phyloP scores from a whole-genome alignment of 164 flowering plant species.

The Chimonanthus salicifolius region DNA sequence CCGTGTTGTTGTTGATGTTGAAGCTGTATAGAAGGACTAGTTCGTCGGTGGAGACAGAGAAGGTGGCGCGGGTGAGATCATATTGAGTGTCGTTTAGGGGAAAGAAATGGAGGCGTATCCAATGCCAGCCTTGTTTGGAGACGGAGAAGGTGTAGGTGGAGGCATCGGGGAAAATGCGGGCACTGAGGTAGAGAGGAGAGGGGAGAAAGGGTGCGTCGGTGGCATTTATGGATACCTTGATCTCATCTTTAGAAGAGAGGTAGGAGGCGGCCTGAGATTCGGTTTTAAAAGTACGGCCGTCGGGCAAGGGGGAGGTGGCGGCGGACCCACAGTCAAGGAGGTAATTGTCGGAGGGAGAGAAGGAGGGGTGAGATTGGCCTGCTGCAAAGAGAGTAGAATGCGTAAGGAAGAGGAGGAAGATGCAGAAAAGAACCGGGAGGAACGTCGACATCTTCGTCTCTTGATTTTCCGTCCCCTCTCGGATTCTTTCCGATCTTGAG shows the following conservation, averaged over 20 bases:
- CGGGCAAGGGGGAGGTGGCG: slow-evolving; percentile 25
- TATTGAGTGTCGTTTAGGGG: slow-evolving; percentile 34
- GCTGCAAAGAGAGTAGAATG: neutral
- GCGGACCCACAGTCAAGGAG: slow-evolving; percentile 58
- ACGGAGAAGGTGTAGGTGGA: slow-evolving; percentile 51
- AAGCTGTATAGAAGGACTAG: slow-evolving; percentile 45
- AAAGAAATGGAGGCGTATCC: slow-evolving; percentile 68
- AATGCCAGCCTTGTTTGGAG: slow-evolving; percentile 58
- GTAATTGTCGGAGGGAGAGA: slow-evolving; percentile 46
- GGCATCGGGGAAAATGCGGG: slow-evolving; percentile 41
- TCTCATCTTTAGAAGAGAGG: slow-evolving; percentile 30
- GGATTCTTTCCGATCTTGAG: slow-evolving; percentile 33
- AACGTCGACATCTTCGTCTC: slow-evolving; percentile 16
- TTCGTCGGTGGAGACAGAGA: slow-evolving; percentile 42
- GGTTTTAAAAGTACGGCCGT: slow-evolving; percentile 43
- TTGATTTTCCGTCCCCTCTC: neutral
- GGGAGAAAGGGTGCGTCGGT: slow-evolving; percentile 7
- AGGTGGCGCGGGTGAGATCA: slow-evolving; percentile 36
- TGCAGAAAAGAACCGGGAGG: slow-evolving; percentile 34
- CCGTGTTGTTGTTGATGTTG: slow-evolving; percentile 14
- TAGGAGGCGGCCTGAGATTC: slow-evolving; percentile 31
- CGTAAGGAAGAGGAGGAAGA: slow-evolving; percentile 11
- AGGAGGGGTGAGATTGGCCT: slow-evolving; percentile 10
- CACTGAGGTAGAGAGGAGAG: slow-evolving; percentile 24
- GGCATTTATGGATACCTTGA: slow-evolving; percentile 21